These are phyloP conservation scores for Maudiozyma pseudohumilis DNA, from an alignment of 805 yeast species.

Conservation along the genomic window DNA sequence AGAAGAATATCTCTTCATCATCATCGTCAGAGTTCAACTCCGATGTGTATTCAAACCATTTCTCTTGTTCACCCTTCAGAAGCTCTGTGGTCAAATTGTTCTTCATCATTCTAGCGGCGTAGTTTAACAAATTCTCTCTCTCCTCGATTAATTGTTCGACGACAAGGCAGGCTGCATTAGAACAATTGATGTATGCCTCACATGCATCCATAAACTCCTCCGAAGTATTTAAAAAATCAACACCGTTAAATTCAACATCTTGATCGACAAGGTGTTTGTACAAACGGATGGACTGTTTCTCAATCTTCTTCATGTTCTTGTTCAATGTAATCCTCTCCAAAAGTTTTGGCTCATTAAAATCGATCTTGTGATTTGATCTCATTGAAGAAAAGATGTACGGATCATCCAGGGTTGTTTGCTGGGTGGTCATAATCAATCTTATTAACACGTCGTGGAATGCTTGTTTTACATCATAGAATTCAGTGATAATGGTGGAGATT, in stretches of 20 bases:
- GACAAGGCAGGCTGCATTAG: conserved; percentile 29
- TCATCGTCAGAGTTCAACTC: conserved; percentile 16
- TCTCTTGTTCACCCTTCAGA: conserved; percentile 39
- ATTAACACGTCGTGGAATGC: conserved; percentile 51
- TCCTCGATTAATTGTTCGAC: conserved; percentile 58
- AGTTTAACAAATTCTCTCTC: conserved; percentile 57
- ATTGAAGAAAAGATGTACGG: conserved; percentile 64
- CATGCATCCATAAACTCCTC: conserved; percentile 26
- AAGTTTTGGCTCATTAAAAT: conserved; percentile 23
- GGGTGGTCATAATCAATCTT: conserved; percentile 55
- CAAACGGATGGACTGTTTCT: conserved; percentile 31
- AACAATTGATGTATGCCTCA: conserved; percentile 28
- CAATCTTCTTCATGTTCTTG: conserved; percentile 7
- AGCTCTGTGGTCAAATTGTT: conserved; percentile 56
- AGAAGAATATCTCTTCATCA: conserved; percentile 1
- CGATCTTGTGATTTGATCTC: conserved; percentile 40
- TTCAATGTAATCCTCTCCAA: conserved; percentile 4
- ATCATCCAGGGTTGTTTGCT: conserved; percentile 58
- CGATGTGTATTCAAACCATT: conserved; percentile 22
- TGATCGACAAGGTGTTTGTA: conserved; percentile 38
- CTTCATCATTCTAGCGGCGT: conserved; percentile 71
- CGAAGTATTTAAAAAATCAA: conserved; percentile 29
- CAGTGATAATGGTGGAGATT: conserved; percentile 35
- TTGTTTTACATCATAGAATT: conserved; percentile 68
- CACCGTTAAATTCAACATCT: conserved; percentile 34